Evolutionary conservation across 1,284 basidiomycete species (phyloP).

Genomic region (Ceratobasidium sp.): DNA sequence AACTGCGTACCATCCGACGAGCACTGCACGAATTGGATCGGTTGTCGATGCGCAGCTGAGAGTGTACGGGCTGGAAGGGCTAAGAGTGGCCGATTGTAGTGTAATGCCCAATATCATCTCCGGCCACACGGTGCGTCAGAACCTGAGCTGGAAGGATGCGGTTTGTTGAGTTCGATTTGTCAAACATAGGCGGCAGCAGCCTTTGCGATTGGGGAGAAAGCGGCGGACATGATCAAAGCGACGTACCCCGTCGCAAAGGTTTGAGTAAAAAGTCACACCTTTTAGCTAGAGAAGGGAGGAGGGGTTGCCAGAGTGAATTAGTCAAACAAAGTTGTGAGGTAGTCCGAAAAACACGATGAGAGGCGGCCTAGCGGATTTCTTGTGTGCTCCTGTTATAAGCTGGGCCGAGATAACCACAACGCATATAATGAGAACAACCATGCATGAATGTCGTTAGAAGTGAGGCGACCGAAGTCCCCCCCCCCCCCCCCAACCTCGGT

Average conservation of each 20-base stretch:
- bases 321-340: no score
- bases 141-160: not conserved
- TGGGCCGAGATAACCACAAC: not conserved
- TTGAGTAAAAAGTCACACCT: not conserved
- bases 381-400: no score
- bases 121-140: conserved; percentile 70
- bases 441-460: not conserved
- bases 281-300: no score
- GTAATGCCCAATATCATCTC: conserved; percentile 71
- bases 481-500: not conserved
- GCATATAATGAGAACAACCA: not conserved
- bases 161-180: conserved; percentile 8
- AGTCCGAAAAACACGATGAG: no score
- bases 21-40: conserved; percentile 72
- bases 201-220: conserved; percentile 73
- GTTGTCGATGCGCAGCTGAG: conserved; percentile 62
- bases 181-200: conserved; percentile 68
- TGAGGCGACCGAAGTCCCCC: not conserved
- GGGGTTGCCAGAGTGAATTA: not conserved
- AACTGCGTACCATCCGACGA: conserved; percentile 71
- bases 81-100: conserved; percentile 70
- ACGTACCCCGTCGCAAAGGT: conserved; percentile 4
- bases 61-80: conserved; percentile 59
- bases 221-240: conserved; percentile 68
- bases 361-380: no score